phyloP scores from a whole-genome alignment of 2,329 filamentous ascomycete species.

The Didymella pinodella region DNA sequence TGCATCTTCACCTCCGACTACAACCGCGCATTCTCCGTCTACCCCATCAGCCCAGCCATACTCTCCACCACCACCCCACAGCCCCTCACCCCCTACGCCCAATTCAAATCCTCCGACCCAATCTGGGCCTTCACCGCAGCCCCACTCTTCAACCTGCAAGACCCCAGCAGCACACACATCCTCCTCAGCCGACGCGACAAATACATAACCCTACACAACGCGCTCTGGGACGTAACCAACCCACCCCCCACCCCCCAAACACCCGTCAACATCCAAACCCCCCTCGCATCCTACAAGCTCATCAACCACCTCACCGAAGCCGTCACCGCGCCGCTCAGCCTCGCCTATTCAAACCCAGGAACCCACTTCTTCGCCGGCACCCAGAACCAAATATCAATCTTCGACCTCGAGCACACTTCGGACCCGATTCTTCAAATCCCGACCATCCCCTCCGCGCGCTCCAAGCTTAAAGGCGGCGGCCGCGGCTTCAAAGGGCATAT shows the following conservation, averaged over 20 bases:
- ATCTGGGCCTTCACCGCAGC: conserved; percentile 64
- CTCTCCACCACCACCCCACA: conserved; percentile 14
- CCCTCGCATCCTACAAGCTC: conserved; percentile 62
- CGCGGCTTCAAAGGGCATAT: conserved; percentile 65
- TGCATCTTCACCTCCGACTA: conserved; percentile 63
- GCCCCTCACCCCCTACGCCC: conserved; percentile 56
- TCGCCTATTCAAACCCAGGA: conserved; percentile 61
- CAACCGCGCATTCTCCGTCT: conserved; percentile 64
- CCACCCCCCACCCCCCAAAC: not conserved
- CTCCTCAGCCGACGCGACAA: conserved; percentile 62
- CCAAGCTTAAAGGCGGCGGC: conserved; percentile 53
- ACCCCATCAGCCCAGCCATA: conserved; percentile 30
- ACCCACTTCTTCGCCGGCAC: conserved; percentile 66
- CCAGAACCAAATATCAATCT: conserved; percentile 61
- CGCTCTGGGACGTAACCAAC: conserved; percentile 53
- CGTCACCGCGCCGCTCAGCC: conserved; percentile 62
- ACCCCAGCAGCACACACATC: conserved; percentile 59
- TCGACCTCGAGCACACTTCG: conserved; percentile 61
- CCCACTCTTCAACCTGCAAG: conserved; percentile 62
- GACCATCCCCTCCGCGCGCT: conserved; percentile 59
- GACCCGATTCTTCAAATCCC: conserved; percentile 53
- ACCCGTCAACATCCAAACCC: conserved; percentile 34
- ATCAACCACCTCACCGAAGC: conserved; percentile 64
- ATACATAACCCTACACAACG: conserved; percentile 65
- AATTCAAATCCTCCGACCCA: conserved; percentile 57